phyloP scores from a whole-genome alignment of 2,329 filamentous ascomycete genomes.

The Lecanicillium sp. region DNA sequence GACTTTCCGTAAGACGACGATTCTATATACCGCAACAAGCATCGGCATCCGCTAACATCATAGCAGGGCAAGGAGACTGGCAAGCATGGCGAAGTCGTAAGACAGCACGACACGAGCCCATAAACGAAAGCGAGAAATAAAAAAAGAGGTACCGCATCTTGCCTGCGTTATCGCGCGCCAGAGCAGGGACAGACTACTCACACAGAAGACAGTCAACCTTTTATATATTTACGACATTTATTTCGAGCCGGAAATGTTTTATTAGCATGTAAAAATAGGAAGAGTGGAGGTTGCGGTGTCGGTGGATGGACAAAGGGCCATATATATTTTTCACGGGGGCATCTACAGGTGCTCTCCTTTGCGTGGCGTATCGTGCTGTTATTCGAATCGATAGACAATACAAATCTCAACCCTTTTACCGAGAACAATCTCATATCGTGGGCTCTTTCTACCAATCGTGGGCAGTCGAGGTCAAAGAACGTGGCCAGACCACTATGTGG shows the following conservation, averaged over 20 bases:
- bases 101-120: slow-evolving; percentile 48
- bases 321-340: not conserved
- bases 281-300: not conserved
- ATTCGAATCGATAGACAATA: slow-evolving; percentile 8
- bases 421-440: not conserved
- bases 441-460: too few species aligned
- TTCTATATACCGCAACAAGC: too few species aligned
- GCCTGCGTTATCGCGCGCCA: too few species aligned
- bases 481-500: too few species aligned
- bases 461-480: too few species aligned
- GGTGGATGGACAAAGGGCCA: not conserved
- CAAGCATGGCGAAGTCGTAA: slow-evolving; percentile 55
- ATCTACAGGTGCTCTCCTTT: not conserved
- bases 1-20: slow-evolving; percentile 56
- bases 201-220: too few species aligned
- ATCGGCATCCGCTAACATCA: slow-evolving; percentile 10
- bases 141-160: too few species aligned
- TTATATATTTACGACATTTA: too few species aligned
- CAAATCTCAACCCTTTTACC: slow-evolving; percentile 7
- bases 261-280: slow-evolving; percentile 7
- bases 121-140: too few species aligned
- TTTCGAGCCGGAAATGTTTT: too few species aligned
- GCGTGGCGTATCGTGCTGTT: slow-evolving; percentile 7
- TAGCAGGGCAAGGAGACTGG: slow-evolving; percentile 62
- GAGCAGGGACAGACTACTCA: too few species aligned